Base-by-base conservation (phyloP, 1,284 basidiomycete genomes). In the Tausonia pullulans region DNA sequence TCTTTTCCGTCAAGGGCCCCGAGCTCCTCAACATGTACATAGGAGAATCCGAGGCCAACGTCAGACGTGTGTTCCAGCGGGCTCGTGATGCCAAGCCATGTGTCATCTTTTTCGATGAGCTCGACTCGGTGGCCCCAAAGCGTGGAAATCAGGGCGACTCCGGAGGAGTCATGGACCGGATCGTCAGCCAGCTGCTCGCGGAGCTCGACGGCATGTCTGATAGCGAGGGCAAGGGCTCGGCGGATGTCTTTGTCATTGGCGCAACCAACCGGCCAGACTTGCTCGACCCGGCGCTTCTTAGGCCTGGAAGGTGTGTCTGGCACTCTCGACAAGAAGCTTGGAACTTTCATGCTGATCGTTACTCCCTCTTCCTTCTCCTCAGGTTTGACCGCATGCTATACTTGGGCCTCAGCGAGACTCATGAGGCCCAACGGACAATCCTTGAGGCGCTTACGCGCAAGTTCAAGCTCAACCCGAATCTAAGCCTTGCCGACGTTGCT, bases 341-440 rank as follows among this genome's bases (percentile, higher is more conserved):
- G 58, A 27, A 27, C 11, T 67, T 14, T 61, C 41, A 27, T 50
- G 45, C 9, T 67, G 61, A 50, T 60, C 11, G 27, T 44, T 64
- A 46, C 46, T 49, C 14, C 4, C 40, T 11, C 10, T 6, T 39
- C 40, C 14, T 49, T 14, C 14, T 54, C 0, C 16, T 40, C 70
- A 93, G 95, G 68, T 99, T 99, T 78, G 96, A 99, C 74, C 87
- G 92, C 9, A 87, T 98, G 87, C 81, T 99, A 43, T 99, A 98
- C 76, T 83, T 99, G 58, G 90, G 90, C 41, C 87, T 98, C n/a
- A 87, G 88, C 76, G 83, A 88, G 62, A 90, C 87, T 0, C 88
- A 98, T 76, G 81, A 84, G 52, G 88, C 88, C 2, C 95, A 98
- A 73, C 78, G 87, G 50, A 86, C 88, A 69, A 94, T 98, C 71